Conservation (phyloP, 305 asterid species). For the Fraxinus baroniana region DNA sequence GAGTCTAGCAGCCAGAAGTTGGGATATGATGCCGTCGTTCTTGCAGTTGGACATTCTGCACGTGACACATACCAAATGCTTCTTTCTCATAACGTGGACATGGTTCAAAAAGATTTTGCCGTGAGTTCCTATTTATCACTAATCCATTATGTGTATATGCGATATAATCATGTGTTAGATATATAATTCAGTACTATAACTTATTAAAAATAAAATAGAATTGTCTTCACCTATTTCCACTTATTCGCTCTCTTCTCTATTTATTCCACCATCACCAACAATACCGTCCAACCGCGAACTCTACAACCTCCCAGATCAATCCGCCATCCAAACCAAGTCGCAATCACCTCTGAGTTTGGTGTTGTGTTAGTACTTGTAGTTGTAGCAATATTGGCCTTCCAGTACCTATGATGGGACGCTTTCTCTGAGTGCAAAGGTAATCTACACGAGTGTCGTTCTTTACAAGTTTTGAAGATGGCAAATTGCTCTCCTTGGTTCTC, state of each 20-base stretch:
- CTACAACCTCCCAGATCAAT: background rate
- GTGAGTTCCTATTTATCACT: slow-evolving; percentile 51
- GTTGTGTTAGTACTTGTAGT: background rate
- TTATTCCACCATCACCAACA: background rate
- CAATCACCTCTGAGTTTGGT: background rate
- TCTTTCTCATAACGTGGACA: slow-evolving; percentile 45
- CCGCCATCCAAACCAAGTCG: background rate
- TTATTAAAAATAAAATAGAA: background rate
- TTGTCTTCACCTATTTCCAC: background rate
- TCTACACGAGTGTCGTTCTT: background rate
- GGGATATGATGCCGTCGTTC: slow-evolving; percentile 75
- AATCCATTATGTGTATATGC: background rate
- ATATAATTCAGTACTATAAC: background rate
- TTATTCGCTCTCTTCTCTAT: background rate
- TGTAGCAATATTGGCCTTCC: background rate
- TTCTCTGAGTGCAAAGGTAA: background rate
- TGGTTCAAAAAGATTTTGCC: slow-evolving; percentile 78
- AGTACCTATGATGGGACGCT: background rate
- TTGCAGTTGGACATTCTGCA: slow-evolving; percentile 98
- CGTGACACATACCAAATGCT: slow-evolving; percentile 59
- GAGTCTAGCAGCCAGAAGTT: slow-evolving; percentile 41
- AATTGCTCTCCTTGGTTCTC: background rate
- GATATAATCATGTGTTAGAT: background rate
- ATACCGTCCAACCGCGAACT: background rate
- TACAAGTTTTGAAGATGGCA: background rate